Percentiles rank a stretch among this genome's conserved stretches.
These are phyloP conservation scores for Wilcoxina mikolae DNA, from an alignment of 495 filamentous ascomycete species.

Conservation along the genomic window DNA sequence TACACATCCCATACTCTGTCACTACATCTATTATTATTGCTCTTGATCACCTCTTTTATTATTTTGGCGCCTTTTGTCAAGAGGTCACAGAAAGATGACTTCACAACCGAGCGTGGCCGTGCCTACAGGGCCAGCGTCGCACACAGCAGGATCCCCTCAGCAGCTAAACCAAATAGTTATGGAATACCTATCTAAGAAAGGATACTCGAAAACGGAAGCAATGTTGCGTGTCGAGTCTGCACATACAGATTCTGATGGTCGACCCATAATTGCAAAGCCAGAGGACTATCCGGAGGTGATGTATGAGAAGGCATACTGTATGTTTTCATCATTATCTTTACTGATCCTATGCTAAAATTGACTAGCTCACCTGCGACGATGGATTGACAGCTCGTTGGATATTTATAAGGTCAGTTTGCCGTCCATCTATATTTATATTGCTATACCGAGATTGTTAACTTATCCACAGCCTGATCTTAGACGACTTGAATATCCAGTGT, in stretches of 20 bases:
- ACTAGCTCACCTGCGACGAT: conserved; percentile 52
- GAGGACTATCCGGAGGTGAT: conserved; percentile 61
- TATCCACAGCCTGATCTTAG: conserved; percentile 63
- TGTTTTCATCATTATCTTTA: conserved; percentile 16
- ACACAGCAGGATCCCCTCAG: conserved; percentile 45
- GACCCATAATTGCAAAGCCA: conserved; percentile 42
- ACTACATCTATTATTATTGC: too few species aligned
- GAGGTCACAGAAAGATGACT: too few species aligned
- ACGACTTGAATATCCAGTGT: conserved; percentile 78
- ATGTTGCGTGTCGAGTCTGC: conserved; percentile 85
- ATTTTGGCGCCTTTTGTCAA: too few species aligned
- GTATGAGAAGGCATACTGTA: conserved; percentile 58
- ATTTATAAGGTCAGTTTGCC: conserved; percentile 64
- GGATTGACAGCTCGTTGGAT: conserved; percentile 80
- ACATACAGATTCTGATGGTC: conserved; percentile 59
- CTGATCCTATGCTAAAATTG: conserved; percentile 6
- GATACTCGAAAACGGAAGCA: conserved; percentile 82
- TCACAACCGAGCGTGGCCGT: neutral
- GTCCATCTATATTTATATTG: neutral
- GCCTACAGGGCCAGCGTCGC: neutral
- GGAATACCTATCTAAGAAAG: conserved; percentile 91
- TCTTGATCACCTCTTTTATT: too few species aligned
- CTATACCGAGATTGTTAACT: neutral
- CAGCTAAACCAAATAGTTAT: conserved; percentile 96
- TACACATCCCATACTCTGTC: too few species aligned